phyloP scores from a whole-genome alignment of 2,329 filamentous ascomycete species.

The Penicillium psychrosexuale region DNA sequence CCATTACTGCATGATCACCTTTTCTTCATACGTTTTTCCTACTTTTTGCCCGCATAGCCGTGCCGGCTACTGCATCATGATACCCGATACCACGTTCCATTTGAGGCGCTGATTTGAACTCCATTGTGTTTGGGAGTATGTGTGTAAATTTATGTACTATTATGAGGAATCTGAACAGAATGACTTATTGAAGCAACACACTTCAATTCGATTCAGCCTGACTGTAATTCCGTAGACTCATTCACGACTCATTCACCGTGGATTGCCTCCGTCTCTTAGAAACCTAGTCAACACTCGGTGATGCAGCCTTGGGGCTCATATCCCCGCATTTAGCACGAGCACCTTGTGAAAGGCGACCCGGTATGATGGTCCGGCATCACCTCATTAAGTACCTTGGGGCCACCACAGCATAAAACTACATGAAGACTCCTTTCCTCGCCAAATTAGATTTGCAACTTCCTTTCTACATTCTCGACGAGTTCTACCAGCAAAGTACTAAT shows the following conservation, averaged over 20 bases:
- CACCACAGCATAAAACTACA: neutral
- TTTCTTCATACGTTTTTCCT: neutral
- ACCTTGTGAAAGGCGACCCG: conserved; percentile 1
- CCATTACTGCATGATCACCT: conserved; percentile 9
- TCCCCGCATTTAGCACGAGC: neutral
- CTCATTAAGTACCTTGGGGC: conserved; percentile 9
- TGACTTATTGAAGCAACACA: neutral
- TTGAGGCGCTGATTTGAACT: conserved; percentile 5
- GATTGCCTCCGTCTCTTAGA: neutral
- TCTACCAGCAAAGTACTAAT: neutral
- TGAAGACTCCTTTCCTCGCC: neutral
- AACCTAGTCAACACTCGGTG: neutral
- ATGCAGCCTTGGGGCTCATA: neutral
- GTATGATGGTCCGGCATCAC: neutral
- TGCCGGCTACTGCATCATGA: conserved; percentile 12
- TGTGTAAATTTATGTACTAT: conserved; percentile 2
- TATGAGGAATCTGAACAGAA: neutral
- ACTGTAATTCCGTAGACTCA: neutral
- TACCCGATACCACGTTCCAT: conserved; percentile 11
- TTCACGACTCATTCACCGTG: neutral
- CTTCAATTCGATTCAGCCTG: neutral
- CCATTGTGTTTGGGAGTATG: neutral
- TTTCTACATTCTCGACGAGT: neutral
- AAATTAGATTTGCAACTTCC: neutral
- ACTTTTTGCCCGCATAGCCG: neutral